Conservation (phyloP, 2,329 filamentous ascomycete genomes). For the Ampelomyces quisqualis region DNA sequence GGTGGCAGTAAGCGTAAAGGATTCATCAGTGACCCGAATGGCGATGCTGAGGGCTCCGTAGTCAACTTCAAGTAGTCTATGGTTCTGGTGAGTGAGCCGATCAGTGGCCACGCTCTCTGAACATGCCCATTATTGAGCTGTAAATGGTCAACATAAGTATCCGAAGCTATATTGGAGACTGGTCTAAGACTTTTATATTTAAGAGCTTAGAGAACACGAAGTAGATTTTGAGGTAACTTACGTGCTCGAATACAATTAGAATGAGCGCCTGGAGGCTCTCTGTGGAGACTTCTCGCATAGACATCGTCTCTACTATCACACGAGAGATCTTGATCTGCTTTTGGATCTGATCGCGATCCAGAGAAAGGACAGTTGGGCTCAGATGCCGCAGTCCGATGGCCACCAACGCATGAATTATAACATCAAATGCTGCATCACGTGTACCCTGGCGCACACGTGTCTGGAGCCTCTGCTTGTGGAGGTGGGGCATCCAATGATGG, state of each 20-base stretch:
- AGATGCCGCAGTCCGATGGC: slow-evolving; percentile 34
- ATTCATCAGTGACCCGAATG: slow-evolving; percentile 32
- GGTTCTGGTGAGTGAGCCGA: slow-evolving; percentile 38
- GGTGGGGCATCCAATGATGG: slow-evolving; percentile 41
- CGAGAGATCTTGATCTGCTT: slow-evolving; percentile 30
- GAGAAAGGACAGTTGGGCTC: slow-evolving; percentile 20
- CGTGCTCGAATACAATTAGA: slow-evolving; percentile 38
- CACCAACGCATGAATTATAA: slow-evolving; percentile 35
- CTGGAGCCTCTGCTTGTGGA: slow-evolving; percentile 35
- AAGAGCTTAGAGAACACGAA: neutral
- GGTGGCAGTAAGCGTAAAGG: slow-evolving; percentile 29
- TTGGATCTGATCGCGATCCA: slow-evolving; percentile 30
- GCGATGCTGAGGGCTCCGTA: slow-evolving; percentile 28
- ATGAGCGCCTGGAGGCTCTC: slow-evolving; percentile 35
- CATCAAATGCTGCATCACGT: slow-evolving; percentile 17
- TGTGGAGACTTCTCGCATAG: slow-evolving; percentile 28
- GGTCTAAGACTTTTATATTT: neutral
- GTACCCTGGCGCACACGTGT: slow-evolving; percentile 20
- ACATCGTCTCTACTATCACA: slow-evolving; percentile 34
- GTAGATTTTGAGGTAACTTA: too few relatives aligned
- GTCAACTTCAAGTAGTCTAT: slow-evolving; percentile 39
- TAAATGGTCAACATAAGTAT: neutral
- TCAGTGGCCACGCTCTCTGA: slow-evolving; percentile 35
- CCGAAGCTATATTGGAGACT: neutral
- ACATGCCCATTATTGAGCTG: slow-evolving; percentile 36